phyloP scores from a whole-genome alignment of 1,284 basidiomycete genomes.

The Rhodotorula sp. region DNA sequence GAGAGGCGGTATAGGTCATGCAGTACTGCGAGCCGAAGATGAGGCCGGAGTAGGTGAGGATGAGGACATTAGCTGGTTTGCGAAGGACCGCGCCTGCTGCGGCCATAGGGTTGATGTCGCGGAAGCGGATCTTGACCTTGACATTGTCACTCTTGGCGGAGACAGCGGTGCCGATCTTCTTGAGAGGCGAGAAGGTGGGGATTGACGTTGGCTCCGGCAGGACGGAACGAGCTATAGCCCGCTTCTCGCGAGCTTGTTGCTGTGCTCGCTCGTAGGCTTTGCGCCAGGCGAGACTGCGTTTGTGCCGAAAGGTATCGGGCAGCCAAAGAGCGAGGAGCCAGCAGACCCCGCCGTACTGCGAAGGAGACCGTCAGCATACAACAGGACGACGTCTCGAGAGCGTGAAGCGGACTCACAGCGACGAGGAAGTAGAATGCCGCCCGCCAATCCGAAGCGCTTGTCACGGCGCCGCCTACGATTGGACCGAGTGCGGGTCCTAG shows the following conservation, averaged over 20 bases:
- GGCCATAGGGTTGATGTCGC: constrained; percentile 61
- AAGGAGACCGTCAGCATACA: no score
- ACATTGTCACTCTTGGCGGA: constrained; percentile 36
- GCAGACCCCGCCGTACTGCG: constrained; percentile 32
- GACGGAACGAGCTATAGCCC: constrained; percentile 29
- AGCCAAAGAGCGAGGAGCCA: constrained; percentile 28
- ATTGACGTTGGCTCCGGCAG: background rate
- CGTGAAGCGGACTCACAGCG: constrained; percentile 42
- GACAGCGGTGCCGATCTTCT: constrained; percentile 29
- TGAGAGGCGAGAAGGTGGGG: constrained; percentile 12
- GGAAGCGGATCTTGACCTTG: constrained; percentile 60
- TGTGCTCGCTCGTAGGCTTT: constrained; percentile 37
- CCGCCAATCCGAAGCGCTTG: constrained; percentile 65
- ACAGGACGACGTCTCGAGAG: no score
- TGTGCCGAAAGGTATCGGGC: constrained; percentile 75
- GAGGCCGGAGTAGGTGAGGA: constrained; percentile 64
- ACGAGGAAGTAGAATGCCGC: constrained; percentile 67
- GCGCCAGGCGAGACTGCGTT: constrained; percentile 66
- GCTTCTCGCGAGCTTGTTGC: constrained; percentile 27
- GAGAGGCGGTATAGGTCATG: constrained; percentile 64
- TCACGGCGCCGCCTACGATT: constrained; percentile 64
- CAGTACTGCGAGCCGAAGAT: constrained; percentile 71
- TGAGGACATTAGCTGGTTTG: constrained; percentile 64
- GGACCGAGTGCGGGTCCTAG: constrained; percentile 54
- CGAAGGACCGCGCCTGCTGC: constrained; percentile 50